Conservation (phyloP, 257 asterid species). For the Capsicum chinense region DNA sequence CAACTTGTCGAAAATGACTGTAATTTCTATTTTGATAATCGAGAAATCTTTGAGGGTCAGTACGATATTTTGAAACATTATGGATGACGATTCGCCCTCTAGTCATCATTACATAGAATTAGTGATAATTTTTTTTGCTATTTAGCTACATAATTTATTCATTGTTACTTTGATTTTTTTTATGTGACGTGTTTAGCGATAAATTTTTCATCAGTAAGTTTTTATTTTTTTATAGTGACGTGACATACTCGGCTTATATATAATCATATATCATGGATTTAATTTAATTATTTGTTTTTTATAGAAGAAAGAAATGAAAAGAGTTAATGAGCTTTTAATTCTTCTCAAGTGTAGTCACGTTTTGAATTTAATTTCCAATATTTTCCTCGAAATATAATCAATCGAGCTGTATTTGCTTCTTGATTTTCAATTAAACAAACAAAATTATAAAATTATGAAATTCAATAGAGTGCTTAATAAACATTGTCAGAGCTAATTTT, state of each 20-base stretch:
- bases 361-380: neutral
- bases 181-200: too few species aligned
- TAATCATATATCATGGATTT: too few species aligned
- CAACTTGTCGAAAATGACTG: neutral
- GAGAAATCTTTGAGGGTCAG: neutral
- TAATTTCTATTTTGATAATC: neutral
- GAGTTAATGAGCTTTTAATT: neutral
- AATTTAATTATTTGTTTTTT: too few species aligned
- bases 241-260: neutral
- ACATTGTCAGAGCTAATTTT: neutral
- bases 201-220: too few species aligned
- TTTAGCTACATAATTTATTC: too few species aligned
- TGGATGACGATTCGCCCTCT: neutral
- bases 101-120: neutral
- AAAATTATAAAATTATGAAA: neutral
- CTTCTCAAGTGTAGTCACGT: neutral
- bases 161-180: too few species aligned
- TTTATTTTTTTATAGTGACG: too few species aligned
- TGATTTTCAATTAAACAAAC: neutral
- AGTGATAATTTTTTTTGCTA: too few species aligned
- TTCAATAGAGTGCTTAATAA: neutral
- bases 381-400: neutral
- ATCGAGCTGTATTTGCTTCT: slow-evolving; percentile 8
- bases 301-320: neutral
- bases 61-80: too few species aligned